phyloP scores from a whole-genome alignment of 106 monocot genomes.

The Acanthochlamys bracteata region DNA sequence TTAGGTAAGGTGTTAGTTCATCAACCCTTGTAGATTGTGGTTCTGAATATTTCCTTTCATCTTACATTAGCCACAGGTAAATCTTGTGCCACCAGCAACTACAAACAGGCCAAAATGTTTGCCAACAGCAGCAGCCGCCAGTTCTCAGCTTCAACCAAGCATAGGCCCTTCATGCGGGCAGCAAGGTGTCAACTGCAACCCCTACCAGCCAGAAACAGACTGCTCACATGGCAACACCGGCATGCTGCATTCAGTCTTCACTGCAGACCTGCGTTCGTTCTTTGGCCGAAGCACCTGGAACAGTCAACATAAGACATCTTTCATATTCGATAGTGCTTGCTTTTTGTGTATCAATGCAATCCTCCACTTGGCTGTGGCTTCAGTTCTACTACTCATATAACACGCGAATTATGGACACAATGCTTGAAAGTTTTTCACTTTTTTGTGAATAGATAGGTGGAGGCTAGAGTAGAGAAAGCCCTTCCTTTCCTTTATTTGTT shows the following conservation, averaged over 20 bases:
- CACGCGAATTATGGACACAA: too few species aligned
- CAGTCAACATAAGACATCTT: not conserved
- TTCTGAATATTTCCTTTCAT: too few species aligned
- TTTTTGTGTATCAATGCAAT: not conserved
- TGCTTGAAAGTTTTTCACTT: too few species aligned
- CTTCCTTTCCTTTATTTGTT: too few species aligned
- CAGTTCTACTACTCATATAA: not conserved
- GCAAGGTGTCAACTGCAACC: slow-evolving; percentile 17
- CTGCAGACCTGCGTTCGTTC: slow-evolving; percentile 22
- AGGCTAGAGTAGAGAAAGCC: too few species aligned
- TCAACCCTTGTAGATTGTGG: too few species aligned
- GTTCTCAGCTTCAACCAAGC: not conserved
- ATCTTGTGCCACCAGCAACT: not conserved
- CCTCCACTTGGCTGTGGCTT: not conserved
- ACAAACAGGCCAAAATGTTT: slow-evolving; percentile 22
- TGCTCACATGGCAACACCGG: slow-evolving; percentile 34
- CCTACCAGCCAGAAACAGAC: slow-evolving; percentile 14
- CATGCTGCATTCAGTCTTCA: slow-evolving; percentile 15
- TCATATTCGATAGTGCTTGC: not conserved
- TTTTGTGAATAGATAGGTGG: too few species aligned
- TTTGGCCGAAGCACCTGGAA: slow-evolving; percentile 13
- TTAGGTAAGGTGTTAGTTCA: not conserved
- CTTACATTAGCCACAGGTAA: not conserved
- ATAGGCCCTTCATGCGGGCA: slow-evolving; percentile 28
- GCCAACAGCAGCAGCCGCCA: slow-evolving; percentile 18